Base-by-base conservation (phyloP, 2,329 filamentous ascomycete genomes). In the Fusarium compactum region DNA sequence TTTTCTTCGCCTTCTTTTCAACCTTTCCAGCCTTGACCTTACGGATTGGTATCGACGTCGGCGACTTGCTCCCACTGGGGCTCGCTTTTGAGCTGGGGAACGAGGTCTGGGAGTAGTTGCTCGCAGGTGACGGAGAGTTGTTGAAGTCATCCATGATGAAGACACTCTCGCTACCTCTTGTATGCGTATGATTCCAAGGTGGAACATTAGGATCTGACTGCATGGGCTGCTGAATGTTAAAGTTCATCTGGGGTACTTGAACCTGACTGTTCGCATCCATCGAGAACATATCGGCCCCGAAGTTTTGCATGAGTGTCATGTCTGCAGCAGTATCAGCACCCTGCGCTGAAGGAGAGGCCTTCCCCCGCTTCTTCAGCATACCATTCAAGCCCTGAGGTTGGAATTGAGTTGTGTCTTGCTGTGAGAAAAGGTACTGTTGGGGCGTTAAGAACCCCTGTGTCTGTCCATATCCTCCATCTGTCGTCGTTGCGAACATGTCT, bases 11-110 rank as follows among this genome's bases (percentile, higher is more conserved):
- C 71, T 80, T 83, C 77, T 87, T 87, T 62, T 82, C 80, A 11
- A 86, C 75, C 68, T 84, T 84, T 27, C 81, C 77, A 6, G 76
- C 77, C 59, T 81, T 81, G 29, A 85, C 80, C 72, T 82, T 85
- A 46, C 82, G 81, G 41, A 83, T 81, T 25, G 79, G 77, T 24
- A 74, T 75, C 14, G 79, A 76, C 20, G 72, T 75, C 9, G 79
- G 75, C 14, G 78, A 74, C 50, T 75, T 76, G 54, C 70, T 75
- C 22, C 71, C 59, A 16, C 58, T 29, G 8, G 63, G 55, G 40
- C 65, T 74, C 3, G 67, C 52, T 34, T 79, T 76, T 8, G 73
- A 74, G 38, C 72, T 65, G 15, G 75, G 74, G 3, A 79, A 79
- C 25, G 77, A 75, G 50, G 73, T 81, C 16, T 76, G 76, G 12